Conservation (phyloP, 2,329 filamentous ascomycete species). For the Drechslerella stenobrocha region DNA sequence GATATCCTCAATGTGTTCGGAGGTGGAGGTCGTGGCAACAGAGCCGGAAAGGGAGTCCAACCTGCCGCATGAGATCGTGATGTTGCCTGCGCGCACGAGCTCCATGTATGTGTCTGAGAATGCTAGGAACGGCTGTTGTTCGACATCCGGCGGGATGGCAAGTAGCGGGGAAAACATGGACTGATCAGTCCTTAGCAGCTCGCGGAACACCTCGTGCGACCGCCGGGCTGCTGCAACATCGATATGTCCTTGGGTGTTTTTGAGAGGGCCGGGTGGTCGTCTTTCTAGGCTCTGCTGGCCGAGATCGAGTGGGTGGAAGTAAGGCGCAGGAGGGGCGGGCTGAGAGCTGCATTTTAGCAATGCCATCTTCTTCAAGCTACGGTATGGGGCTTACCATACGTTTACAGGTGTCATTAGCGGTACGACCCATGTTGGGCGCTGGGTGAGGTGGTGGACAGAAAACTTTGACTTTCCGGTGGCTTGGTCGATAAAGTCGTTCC, state of each 20-base stretch:
- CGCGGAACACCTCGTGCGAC: constrained; percentile 61
- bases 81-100: constrained; percentile 69
- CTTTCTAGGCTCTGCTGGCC: constrained; percentile 70
- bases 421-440: constrained; percentile 72
- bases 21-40: constrained; percentile 55
- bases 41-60: constrained; percentile 56
- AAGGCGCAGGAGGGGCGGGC: constrained; percentile 60
- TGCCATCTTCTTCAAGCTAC: constrained; percentile 50
- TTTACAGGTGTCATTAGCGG: constrained; percentile 64
- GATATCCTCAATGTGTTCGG: constrained; percentile 61
- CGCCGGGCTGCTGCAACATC: constrained; percentile 62
- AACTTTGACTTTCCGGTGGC: constrained; percentile 60
- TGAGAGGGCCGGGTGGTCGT: constrained; percentile 63
- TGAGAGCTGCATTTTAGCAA: constrained; percentile 56
- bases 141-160: constrained; percentile 57
- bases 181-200: constrained; percentile 62
- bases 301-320: constrained; percentile 74
- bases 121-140: constrained; percentile 67
- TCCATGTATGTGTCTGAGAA: constrained; percentile 73
- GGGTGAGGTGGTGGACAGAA: constrained; percentile 69
- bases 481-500: constrained; percentile 26
- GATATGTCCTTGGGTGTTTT: constrained; percentile 68
- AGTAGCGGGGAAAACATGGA: constrained; percentile 59
- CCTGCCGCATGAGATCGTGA: constrained; percentile 61
- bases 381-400: constrained; percentile 54